Conservation (phyloP, 108 stramenopile species). For the Nannochloropsis oceanica region DNA sequence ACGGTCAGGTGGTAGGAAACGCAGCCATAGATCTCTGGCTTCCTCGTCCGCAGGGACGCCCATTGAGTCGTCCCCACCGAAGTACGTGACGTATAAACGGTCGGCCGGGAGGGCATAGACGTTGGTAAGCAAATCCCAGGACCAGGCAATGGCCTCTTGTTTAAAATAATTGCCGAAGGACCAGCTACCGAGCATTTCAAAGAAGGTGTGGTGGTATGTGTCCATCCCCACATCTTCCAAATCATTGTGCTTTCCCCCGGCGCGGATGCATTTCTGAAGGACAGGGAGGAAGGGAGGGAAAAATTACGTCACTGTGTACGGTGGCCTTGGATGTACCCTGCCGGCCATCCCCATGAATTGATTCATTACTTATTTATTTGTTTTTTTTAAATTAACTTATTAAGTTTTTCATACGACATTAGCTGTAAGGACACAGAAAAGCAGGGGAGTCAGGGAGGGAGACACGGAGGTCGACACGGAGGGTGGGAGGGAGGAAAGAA, state of each 20-base stretch:
- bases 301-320: neutral
- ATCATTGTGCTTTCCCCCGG: slow-evolving; percentile 46
- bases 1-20: slow-evolving; percentile 29
- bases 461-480: no score
- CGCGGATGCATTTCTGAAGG: slow-evolving; percentile 41
- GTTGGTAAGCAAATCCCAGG: slow-evolving; percentile 32
- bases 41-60: slow-evolving; percentile 38
- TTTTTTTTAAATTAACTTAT: no score
- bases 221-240: slow-evolving; percentile 43
- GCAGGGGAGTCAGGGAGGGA: no score
- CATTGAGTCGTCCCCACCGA: slow-evolving; percentile 37
- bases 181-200: slow-evolving; percentile 46
- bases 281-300: neutral
- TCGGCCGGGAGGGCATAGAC: slow-evolving; percentile 27
- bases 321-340: no score
- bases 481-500: neutral
- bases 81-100: slow-evolving; percentile 45
- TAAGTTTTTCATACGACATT: no score
- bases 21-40: slow-evolving; percentile 39
- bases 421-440: no score
- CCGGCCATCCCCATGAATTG: no score
- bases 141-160: slow-evolving; percentile 38
- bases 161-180: slow-evolving; percentile 25
- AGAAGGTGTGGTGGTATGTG: slow-evolving; percentile 47
- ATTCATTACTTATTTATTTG: no score